Conservation (phyloP, 2,329 filamentous ascomycete genomes). For the Hypoxylon sp. region DNA sequence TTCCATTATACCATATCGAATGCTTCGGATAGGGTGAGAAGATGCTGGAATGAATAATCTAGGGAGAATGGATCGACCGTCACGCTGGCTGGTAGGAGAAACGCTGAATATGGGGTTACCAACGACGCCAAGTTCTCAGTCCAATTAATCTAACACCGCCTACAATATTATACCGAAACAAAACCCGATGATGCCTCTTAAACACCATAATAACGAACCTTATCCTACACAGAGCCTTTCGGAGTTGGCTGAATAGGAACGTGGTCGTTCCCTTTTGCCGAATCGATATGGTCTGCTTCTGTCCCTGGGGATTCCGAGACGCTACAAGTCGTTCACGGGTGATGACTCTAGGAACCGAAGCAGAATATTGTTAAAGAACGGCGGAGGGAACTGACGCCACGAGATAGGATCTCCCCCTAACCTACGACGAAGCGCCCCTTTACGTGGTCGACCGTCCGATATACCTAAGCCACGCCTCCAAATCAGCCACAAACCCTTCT, state of each 20-base stretch:
- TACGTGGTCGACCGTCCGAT: conserved; percentile 16
- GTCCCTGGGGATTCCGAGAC: too few relatives aligned
- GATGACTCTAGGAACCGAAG: not conserved
- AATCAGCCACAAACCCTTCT: conserved; percentile 31
- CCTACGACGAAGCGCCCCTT: not conserved
- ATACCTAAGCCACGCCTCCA: conserved; percentile 34
- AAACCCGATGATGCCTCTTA: not conserved
- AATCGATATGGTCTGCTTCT: not conserved
- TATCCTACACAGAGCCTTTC: not conserved
- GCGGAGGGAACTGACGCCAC: not conserved
- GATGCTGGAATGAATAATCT: not conserved
- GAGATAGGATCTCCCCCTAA: not conserved
- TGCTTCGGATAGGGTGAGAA: not conserved
- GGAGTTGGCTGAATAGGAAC: not conserved
- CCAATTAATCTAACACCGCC: not conserved
- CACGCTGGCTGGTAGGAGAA: not conserved
- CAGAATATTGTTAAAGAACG: not conserved
- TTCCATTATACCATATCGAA: not conserved
- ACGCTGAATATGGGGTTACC: not conserved
- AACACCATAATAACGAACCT: not conserved
- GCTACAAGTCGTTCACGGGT: not conserved
- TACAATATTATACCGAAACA: not conserved
- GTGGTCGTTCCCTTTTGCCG: not conserved
- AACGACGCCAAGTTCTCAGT: not conserved
- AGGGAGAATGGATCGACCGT: not conserved